These are phyloP conservation scores for Leptographium lundbergii DNA, from an alignment of 2,329 filamentous ascomycete genomes.

Conservation along the genomic window DNA sequence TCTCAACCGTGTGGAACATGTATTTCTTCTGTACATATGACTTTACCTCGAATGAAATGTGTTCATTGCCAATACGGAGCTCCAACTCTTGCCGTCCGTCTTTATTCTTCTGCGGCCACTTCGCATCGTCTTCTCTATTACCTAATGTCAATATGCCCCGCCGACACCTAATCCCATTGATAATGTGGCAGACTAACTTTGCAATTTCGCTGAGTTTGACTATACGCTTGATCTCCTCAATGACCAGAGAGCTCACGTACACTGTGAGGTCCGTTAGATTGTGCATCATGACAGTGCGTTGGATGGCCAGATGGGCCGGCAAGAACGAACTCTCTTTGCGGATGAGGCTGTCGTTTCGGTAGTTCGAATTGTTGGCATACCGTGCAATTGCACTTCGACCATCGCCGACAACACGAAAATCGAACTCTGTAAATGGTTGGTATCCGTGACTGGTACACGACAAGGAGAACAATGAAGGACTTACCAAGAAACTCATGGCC, in stretches of 20 bases:
- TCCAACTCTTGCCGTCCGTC: constrained; percentile 94
- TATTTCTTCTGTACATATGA: not conserved
- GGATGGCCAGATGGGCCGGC: not conserved
- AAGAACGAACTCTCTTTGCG: constrained; percentile 84
- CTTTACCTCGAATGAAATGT: constrained; percentile 90
- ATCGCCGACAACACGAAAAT: constrained; percentile 85
- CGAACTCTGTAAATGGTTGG: constrained; percentile 58
- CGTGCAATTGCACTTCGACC: constrained; percentile 85
- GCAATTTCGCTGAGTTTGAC: constrained; percentile 95
- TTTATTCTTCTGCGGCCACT: constrained; percentile 99
- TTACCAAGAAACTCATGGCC: constrained; percentile 94
- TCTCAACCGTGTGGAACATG: not conserved
- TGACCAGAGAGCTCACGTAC: constrained; percentile 84
- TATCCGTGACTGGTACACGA: constrained; percentile 12
- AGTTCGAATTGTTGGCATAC: constrained; percentile 99
- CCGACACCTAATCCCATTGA: not conserved
- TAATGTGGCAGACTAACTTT: constrained; percentile 49
- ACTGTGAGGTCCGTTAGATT: constrained; percentile 38
- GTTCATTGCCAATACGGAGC: constrained; percentile 84
- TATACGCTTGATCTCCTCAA: constrained; percentile 92
- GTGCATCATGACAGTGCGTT: not conserved
- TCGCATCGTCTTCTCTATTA: constrained; percentile 87
- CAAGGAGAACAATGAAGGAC: constrained; percentile 11
- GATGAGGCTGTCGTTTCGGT: constrained; percentile 95
- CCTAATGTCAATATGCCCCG: not conserved